Base-by-base conservation (phyloP, 169 alveolate species). In the Cryptosporidium viatorum region DNA sequence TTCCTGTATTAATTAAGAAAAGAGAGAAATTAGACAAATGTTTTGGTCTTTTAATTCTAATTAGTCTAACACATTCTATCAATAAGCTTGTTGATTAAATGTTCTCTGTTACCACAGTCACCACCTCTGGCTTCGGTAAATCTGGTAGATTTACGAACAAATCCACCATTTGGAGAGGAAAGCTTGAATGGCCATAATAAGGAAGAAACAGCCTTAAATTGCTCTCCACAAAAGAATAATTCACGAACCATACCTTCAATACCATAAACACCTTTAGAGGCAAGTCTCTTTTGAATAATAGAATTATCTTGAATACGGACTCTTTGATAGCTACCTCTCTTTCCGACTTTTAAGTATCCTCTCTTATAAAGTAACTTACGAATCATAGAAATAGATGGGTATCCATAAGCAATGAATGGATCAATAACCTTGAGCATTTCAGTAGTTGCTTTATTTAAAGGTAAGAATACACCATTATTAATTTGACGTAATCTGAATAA, bases 141-240 rank as follows among this genome's bases (percentile, higher is more conserved):
- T 59, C 99, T 98, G 92, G 97, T 98, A 85, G 99, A 96, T 97
- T 99, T 98, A 92, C 97, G 96, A 73, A 93, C 97, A 97, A 97
- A 98, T 55, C 99, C 99, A 85, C 98, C 98, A 91, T 96, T 96
- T 50, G 99, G 99, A 65, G 99, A 95, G 95, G 93, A 94, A 80
- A 98, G 97, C 93, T 98, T 98, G 98, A 98, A 98, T 50, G 99
- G 98, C 99, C 99, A 98, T 74, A 99, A 93, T 96, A 98, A 97
- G 94, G 96, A 96, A 95, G 97, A 97, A 84, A 97, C 99, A 95
- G 98, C 98, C 97, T 98, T 98, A 97, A 99, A 99, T 94, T 96
- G 96, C 55, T 99, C 99, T 58, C 99, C 99, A 91, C 98, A 96
- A 50, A 99, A 97, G 94, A 95, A 93, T 84, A 99, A 96, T 93